Conservation (phyloP, 2,329 filamentous ascomycete species). For the Pseudogymnoascus sp. region DNA sequence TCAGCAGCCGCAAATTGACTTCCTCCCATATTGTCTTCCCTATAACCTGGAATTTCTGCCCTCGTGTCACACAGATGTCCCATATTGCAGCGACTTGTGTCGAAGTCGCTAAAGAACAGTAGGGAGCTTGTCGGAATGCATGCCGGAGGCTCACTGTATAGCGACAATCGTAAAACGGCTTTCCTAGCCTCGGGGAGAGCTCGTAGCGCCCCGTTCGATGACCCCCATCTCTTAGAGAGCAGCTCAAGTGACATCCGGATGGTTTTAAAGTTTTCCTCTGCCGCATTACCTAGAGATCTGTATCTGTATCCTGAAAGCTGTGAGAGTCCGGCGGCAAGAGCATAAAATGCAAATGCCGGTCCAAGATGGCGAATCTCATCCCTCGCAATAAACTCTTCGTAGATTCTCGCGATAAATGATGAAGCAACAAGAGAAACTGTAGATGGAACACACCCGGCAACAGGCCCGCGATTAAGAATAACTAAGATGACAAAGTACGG, state of each 20-base stretch:
- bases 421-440: neutral
- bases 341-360: slow-evolving; percentile 3
- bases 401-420: slow-evolving; percentile 3
- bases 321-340: slow-evolving; percentile 3
- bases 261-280: slow-evolving; percentile 7
- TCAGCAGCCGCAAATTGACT: neutral
- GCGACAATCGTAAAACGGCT: neutral
- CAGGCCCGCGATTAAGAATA: slow-evolving; percentile 3
- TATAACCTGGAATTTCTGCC: neutral
- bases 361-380: slow-evolving; percentile 9
- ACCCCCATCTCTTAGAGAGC: slow-evolving; percentile 6
- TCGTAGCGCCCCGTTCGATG: neutral
- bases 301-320: slow-evolving; percentile 9
- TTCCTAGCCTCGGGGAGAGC: slow-evolving; percentile 7
- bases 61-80: neutral
- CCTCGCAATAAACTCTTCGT: slow-evolving; percentile 6
- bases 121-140: neutral
- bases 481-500: slow-evolving; percentile 9
- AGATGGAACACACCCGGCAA: neutral
- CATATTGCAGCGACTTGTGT: slow-evolving; percentile 4
- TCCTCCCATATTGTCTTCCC: neutral
- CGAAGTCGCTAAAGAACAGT: slow-evolving; percentile 4
- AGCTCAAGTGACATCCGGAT: slow-evolving; percentile 7
- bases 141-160: neutral
- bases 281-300: neutral